phyloP scores from a whole-genome alignment of 1,284 basidiomycete genomes.

The Rhodotorula sp. region DNA sequence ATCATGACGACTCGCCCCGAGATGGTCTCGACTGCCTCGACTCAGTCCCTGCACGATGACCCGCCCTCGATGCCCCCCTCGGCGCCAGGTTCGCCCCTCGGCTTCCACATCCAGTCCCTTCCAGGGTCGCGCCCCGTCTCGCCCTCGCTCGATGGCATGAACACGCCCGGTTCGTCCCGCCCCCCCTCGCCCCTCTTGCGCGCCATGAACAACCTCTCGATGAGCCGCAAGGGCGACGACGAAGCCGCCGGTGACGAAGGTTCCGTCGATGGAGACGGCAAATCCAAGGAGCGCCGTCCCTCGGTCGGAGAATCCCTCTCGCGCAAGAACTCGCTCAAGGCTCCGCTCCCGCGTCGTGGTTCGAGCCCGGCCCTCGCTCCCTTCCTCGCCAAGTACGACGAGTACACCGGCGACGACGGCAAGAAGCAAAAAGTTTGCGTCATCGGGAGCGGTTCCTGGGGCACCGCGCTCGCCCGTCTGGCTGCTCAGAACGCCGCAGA shows the following conservation, averaged over 20 bases:
- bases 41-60: slow-evolving; percentile 24
- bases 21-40: slow-evolving; percentile 31
- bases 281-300: background rate
- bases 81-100: slow-evolving; percentile 16
- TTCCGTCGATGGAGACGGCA: slow-evolving; percentile 2
- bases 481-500: slow-evolving; percentile 37
- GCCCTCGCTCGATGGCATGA: slow-evolving; percentile 16
- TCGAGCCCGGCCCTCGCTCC: slow-evolving; percentile 29
- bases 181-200: slow-evolving; percentile 38
- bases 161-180: slow-evolving; percentile 36
- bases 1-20: slow-evolving; percentile 20
- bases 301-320: slow-evolving; percentile 23
- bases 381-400: slow-evolving; percentile 40
- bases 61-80: slow-evolving; percentile 15
- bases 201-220: slow-evolving; percentile 32
- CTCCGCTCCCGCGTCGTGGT: slow-evolving; percentile 24
- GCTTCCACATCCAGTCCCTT: slow-evolving; percentile 33
- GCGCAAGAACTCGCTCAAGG: slow-evolving; percentile 37
- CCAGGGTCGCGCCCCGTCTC: slow-evolving; percentile 35
- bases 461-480: slow-evolving; percentile 37
- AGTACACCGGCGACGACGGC: slow-evolving; percentile 28
- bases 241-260: background rate
- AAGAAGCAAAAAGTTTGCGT: slow-evolving; percentile 35
- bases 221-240: slow-evolving; percentile 22
- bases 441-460: slow-evolving; percentile 38